These are phyloP conservation scores for Gryganskiella cystojenkinii DNA, from an alignment of 192 early-diverging fungal species.

Conservation along the genomic window DNA sequence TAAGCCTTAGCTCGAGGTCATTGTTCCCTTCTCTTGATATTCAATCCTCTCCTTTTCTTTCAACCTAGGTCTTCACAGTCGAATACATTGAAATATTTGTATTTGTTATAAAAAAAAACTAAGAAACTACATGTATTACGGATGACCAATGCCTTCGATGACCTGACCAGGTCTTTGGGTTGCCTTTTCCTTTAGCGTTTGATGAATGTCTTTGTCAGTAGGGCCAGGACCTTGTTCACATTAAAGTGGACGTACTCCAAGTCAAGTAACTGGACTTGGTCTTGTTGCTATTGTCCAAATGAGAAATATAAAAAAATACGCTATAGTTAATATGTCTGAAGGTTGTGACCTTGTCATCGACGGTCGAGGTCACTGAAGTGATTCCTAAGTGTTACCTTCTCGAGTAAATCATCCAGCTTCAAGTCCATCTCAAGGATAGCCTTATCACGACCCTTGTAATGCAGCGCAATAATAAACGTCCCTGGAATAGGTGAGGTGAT, in stretches of 20 bases:
- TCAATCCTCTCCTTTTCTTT: too few relatives aligned
- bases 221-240: conserved; percentile 79
- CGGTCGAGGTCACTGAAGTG: too few relatives aligned
- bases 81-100: too few relatives aligned
- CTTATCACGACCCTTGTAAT: conserved; percentile 92
- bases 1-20: too few relatives aligned
- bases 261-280: conserved; percentile 86
- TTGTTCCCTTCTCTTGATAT: too few relatives aligned
- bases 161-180: background rate
- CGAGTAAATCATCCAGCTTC: conserved; percentile 84
- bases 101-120: too few relatives aligned
- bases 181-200: too few relatives aligned
- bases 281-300: conserved; percentile 77
- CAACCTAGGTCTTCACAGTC: too few relatives aligned
- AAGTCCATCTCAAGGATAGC: conserved; percentile 97
- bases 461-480: conserved; percentile 89
- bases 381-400: conserved; percentile 65
- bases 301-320: background rate
- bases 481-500: conserved; percentile 89
- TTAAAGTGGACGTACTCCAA: conserved; percentile 94
- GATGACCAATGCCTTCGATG: too few relatives aligned
- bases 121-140: too few relatives aligned
- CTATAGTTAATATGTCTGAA: background rate
- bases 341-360: too few relatives aligned
- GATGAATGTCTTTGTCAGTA: conserved; percentile 88